Percentiles rank a stretch among this genome's conserved stretches.
Evolutionary conservation across 148 eudicot genomes (phyloP).

Genomic region (Vaccinium corymbosum): DNA sequence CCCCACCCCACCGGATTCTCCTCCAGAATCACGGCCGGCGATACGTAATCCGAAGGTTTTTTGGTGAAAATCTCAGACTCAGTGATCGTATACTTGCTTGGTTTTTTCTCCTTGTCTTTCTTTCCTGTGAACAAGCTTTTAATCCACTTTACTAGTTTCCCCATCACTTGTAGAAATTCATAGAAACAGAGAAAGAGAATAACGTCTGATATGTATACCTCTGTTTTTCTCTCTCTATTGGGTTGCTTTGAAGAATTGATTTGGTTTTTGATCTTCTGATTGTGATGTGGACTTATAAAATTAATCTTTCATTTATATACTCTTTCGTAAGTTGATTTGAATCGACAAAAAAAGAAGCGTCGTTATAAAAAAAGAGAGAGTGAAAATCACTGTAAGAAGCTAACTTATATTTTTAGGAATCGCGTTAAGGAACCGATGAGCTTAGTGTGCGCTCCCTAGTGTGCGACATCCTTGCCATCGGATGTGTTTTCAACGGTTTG

Average conservation of each 20-base stretch:
- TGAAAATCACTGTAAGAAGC: no score
- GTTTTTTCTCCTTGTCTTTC: constrained; percentile 30
- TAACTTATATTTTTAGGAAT: no score
- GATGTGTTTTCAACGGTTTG: no score
- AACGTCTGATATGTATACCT: not conserved
- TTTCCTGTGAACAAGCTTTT: constrained; percentile 53
- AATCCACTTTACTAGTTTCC: constrained; percentile 68
- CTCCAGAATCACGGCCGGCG: constrained; percentile 42
- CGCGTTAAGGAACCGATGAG: no score
- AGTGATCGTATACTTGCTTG: not conserved
- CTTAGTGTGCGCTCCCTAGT: no score
- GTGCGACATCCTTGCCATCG: no score
- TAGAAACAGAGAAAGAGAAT: not conserved
- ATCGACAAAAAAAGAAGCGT: no score
- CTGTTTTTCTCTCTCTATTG: not conserved
- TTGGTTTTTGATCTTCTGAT: not conserved
- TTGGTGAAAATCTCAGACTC: not conserved
- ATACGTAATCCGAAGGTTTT: not conserved
- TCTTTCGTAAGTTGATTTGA: no score
- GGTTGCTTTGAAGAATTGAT: not conserved
- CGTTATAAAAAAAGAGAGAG: no score
- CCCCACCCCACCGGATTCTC: constrained; percentile 67
- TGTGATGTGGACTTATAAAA: not conserved
- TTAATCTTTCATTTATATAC: no score
- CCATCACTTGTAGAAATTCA: constrained; percentile 42